Conservation (phyloP, 2,329 filamentous ascomycete species). For the Colletotrichum sp. region DNA sequence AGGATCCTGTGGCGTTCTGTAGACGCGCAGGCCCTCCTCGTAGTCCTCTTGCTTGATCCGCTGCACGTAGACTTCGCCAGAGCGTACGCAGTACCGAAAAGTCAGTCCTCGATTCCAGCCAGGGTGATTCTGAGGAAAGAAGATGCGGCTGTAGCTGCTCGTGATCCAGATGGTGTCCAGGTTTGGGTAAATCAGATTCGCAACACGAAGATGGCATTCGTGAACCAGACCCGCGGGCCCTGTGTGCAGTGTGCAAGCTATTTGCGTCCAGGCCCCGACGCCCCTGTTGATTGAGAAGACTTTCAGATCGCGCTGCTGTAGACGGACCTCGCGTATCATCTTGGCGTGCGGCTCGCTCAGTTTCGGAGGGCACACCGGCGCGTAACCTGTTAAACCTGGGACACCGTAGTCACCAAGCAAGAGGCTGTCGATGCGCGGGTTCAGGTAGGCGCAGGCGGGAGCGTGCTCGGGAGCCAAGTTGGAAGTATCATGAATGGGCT, state of each 20-base stretch:
- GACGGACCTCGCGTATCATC: not conserved
- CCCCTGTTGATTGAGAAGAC: not conserved
- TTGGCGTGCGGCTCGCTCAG: not conserved
- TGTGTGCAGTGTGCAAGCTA: not conserved
- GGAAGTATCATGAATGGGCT: not conserved
- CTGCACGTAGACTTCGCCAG: not conserved
- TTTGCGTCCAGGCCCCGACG: not conserved
- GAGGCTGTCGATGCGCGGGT: not conserved
- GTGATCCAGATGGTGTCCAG: not conserved
- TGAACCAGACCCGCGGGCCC: not conserved
- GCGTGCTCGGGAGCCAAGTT: too few species aligned
- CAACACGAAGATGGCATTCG: not conserved
- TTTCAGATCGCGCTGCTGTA: not conserved
- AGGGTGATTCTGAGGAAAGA: not conserved
- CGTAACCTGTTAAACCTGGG: not conserved
- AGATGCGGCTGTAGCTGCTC: not conserved
- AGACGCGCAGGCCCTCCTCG: not conserved
- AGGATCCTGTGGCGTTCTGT: not conserved
- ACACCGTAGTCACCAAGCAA: not conserved
- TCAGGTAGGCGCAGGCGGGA: not conserved
- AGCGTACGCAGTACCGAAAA: not conserved
- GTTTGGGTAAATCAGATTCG: not conserved
- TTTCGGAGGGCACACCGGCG: not conserved
- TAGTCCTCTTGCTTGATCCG: not conserved
- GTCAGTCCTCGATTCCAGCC: not conserved